Conservation (phyloP, 2,329 filamentous ascomycete species). For the Ascomycota sp. region DNA sequence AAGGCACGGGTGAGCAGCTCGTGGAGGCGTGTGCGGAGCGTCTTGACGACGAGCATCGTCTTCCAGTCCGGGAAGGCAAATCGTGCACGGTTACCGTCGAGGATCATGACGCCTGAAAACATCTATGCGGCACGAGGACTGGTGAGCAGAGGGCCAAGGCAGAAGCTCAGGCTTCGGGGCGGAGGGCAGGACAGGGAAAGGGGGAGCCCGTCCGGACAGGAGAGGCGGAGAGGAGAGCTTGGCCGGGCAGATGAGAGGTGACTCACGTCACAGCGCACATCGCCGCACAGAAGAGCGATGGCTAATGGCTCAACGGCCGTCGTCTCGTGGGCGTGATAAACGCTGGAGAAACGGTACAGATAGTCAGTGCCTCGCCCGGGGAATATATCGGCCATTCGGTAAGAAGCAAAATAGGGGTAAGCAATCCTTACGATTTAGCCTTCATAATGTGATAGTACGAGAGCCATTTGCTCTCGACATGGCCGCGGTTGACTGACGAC, state of each 20-base stretch:
- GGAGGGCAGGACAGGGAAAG: background rate
- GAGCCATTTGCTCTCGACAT: slow-evolving; percentile 50
- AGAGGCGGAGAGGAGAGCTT: background rate
- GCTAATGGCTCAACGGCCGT: slow-evolving; percentile 62
- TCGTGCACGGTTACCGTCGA: slow-evolving; percentile 70
- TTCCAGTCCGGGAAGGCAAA: slow-evolving; percentile 80
- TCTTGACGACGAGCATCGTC: slow-evolving; percentile 71
- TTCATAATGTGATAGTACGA: slow-evolving; percentile 98
- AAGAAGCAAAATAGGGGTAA: slow-evolving; percentile 5
- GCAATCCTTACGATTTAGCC: slow-evolving; percentile 40
- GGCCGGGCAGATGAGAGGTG: background rate
- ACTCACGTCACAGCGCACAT: slow-evolving; percentile 61
- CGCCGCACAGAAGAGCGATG: slow-evolving; percentile 65
- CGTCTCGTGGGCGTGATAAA: slow-evolving; percentile 79
- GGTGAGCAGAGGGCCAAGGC: background rate
- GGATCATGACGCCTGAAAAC: slow-evolving; percentile 63
- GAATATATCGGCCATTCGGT: no score
- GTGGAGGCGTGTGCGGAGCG: slow-evolving; percentile 46
- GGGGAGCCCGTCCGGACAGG: background rate
- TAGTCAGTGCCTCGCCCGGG: background rate
- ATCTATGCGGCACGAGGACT: slow-evolving; percentile 26
- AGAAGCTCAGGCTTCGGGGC: background rate
- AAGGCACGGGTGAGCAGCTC: slow-evolving; percentile 55
- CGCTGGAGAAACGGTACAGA: slow-evolving; percentile 7
- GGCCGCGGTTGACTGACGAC: slow-evolving; percentile 65